A percentile compares a stretch with the other conserved stretches of the same genome.
These are phyloP conservation scores for Yamadazyma dushanensis DNA, from an alignment of 1,139 yeast species.

Conservation along the genomic window DNA sequence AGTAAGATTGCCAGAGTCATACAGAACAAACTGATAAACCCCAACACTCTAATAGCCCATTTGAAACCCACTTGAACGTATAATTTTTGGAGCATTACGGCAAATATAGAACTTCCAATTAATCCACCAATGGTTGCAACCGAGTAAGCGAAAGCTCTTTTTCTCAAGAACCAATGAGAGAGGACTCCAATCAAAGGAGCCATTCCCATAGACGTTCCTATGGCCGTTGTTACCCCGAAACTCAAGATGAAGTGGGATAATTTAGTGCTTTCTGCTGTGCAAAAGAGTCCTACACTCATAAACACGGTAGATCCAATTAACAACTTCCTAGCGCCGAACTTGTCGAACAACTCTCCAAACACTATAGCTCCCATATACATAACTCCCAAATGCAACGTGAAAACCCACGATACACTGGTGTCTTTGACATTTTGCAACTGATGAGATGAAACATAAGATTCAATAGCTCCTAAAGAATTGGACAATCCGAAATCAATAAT, in stretches of 20 bases:
- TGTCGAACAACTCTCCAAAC: slow-evolving; percentile 64
- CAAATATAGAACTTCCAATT: slow-evolving; percentile 61
- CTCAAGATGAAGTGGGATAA: slow-evolving; percentile 62
- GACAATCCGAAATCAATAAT: slow-evolving; percentile 63
- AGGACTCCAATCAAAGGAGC: slow-evolving; percentile 60
- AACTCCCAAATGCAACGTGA: slow-evolving; percentile 55
- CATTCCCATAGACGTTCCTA: slow-evolving; percentile 58
- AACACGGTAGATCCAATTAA: slow-evolving; percentile 47
- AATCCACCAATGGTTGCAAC: slow-evolving; percentile 63
- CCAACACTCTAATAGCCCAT: slow-evolving; percentile 63
- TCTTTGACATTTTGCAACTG: slow-evolving; percentile 45
- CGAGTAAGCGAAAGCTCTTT: slow-evolving; percentile 57
- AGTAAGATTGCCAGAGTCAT: slow-evolving; percentile 37
- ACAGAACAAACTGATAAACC: slow-evolving; percentile 45
- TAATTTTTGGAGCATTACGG: slow-evolving; percentile 52
- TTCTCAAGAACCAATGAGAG: slow-evolving; percentile 60
- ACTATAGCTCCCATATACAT: slow-evolving; percentile 58
- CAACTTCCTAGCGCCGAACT: slow-evolving; percentile 50
- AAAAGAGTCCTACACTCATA: slow-evolving; percentile 48
- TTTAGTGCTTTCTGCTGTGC: slow-evolving; percentile 51
- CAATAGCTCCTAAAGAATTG: slow-evolving; percentile 60
- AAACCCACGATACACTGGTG: slow-evolving; percentile 61
- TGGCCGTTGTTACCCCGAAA: slow-evolving; percentile 55
- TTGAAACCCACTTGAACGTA: slow-evolving; percentile 51
- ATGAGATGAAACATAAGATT: slow-evolving; percentile 53